Conservation (phyloP, 2,329 filamentous ascomycete species). For the Colletotrichum sp. region DNA sequence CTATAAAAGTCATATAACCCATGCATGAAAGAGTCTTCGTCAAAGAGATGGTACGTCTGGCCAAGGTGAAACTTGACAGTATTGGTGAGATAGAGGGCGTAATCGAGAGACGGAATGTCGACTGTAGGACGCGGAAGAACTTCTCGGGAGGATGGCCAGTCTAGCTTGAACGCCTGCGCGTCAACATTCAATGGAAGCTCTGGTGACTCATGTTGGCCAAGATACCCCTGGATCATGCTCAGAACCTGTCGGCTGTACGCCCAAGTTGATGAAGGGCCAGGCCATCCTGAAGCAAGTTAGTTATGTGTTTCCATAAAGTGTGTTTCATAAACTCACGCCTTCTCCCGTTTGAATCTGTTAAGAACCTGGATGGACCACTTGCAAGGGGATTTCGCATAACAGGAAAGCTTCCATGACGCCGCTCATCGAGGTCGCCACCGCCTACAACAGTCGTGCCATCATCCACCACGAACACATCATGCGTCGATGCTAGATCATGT, state of each 20-base stretch:
- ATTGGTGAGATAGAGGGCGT: conserved; percentile 57
- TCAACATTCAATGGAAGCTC: conserved; percentile 1
- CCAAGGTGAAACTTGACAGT: conserved; percentile 61
- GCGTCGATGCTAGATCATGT: background rate
- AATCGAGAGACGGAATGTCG: background rate
- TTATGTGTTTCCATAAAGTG: background rate
- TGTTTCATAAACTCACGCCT: background rate
- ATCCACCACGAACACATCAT: background rate
- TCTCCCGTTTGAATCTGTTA: conserved; percentile 3
- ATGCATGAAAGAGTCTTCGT: conserved; percentile 55
- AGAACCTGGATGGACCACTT: background rate
- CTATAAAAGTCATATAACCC: conserved; percentile 31
- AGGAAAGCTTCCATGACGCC: background rate
- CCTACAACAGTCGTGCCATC: background rate
- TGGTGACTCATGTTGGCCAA: conserved; percentile 24
- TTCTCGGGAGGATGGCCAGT: background rate
- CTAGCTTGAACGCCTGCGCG: background rate
- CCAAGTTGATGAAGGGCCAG: conserved; percentile 11
- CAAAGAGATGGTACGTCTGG: conserved; percentile 58
- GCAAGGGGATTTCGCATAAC: background rate
- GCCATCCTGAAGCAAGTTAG: background rate
- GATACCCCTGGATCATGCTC: conserved; percentile 22
- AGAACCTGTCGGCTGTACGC: conserved; percentile 14
- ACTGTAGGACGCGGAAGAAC: background rate
- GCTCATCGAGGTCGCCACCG: background rate